Evolutionary conservation across 495 filamentous ascomycete species (phyloP), one percentile per base, ranked within the genome.

Genomic region (Penicillium dipodomyicola): DNA sequence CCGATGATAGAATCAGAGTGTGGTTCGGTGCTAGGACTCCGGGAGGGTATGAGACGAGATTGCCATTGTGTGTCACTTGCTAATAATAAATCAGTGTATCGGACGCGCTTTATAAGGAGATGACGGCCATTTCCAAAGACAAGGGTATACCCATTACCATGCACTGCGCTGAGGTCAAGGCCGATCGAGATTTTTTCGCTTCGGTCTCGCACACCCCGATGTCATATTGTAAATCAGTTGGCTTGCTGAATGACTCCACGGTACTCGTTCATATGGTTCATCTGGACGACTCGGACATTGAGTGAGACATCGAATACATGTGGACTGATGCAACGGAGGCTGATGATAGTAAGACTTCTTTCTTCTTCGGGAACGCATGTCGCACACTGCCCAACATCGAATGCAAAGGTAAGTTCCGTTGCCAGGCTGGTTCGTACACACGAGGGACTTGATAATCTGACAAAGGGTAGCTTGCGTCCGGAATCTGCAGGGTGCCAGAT

Each of bases 11-110:
- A 4, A 77, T 81, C 37, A 66, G 72, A 1, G 76, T 81, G 7
- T 81, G 79, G 79, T 79, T 80, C 62, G 77, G 77, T 15, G 78
- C 77, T 1, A 67, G 75, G 37, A 80, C 79, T 7, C 77, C 79
- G 12, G 76, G 79, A 46, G 77, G 77, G 74, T 79, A 60, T 40
- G 59, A 20, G 23, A 12, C 29, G 12, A 7, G 27, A 33, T 20
- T 15, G 8, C 39, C 1, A 15, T n/a, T 20, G 3, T 20, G 15
- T 48, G 33, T 25, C 25, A 35, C 37, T 51, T 58, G 32, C 52
- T 44, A 49, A 59, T 12, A n/a, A 9, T 11, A 27, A 4, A 4
- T 25, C 19, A 78, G 74, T 5, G 75, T 79, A 5, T 80, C 76
- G 3, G 72, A 77, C 52, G 65, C 54, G 0, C 65, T 79, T 2